Conservation (phyloP, 768 basidiomycete genomes). For the Lentinula aciculospora region DNA sequence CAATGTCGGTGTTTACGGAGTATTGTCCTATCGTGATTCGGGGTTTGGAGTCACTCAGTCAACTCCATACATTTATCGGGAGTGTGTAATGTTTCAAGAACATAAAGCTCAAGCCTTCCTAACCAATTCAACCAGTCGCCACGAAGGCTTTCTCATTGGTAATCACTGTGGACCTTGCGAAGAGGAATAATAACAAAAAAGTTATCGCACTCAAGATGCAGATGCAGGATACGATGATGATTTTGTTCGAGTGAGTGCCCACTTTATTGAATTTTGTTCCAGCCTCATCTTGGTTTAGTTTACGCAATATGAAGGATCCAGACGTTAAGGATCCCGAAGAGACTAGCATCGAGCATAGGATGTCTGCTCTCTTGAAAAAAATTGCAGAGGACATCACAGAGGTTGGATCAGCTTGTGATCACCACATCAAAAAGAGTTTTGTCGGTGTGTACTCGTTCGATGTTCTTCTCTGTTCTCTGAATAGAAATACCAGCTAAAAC, state of each 20-base stretch:
- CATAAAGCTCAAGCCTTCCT: background rate
- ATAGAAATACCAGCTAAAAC: too few relatives aligned
- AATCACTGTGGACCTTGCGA: slow-evolving; percentile 39
- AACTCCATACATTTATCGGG: slow-evolving; percentile 24
- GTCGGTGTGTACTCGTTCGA: too few relatives aligned
- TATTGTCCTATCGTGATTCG: background rate
- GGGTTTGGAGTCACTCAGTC: slow-evolving; percentile 17
- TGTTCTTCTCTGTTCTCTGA: too few relatives aligned
- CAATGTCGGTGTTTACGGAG: slow-evolving; percentile 2
- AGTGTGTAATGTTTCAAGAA: slow-evolving; percentile 20
- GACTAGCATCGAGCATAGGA: slow-evolving; percentile 18
- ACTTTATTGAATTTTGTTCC: too few relatives aligned
- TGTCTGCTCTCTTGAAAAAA: slow-evolving; percentile 15
- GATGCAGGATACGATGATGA: slow-evolving; percentile 45
- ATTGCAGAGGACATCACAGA: slow-evolving; percentile 26
- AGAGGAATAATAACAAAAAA: slow-evolving; percentile 47
- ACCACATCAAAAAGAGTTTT: slow-evolving; percentile 25
- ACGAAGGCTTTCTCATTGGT: slow-evolving; percentile 40
- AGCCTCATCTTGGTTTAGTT: too few relatives aligned
- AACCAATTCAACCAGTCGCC: slow-evolving; percentile 23
- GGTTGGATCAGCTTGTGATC: slow-evolving; percentile 28
- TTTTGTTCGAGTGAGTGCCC: slow-evolving; percentile 37
- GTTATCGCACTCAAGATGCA: slow-evolving; percentile 38
- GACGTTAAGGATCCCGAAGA: slow-evolving; percentile 19
- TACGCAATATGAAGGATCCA: slow-evolving; percentile 14